These are phyloP conservation scores for Cladosporium sphaerospermum DNA, from an alignment of 2,329 filamentous ascomycete species.

Conservation along the genomic window DNA sequence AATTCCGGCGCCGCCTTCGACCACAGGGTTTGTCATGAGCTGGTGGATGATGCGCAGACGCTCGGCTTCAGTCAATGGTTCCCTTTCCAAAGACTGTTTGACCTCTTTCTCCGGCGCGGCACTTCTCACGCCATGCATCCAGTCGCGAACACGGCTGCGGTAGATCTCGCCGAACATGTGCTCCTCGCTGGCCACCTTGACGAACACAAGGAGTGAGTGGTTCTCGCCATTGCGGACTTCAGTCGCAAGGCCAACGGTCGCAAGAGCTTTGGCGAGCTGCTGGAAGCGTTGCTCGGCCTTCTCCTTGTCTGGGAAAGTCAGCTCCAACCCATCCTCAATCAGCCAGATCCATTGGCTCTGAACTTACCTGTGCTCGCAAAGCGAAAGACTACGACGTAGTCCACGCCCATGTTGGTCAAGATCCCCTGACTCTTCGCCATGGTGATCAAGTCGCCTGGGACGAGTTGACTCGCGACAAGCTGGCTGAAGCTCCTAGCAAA, in stretches of 20 bases:
- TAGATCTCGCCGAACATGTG: slow-evolving; percentile 77
- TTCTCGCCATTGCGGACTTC: slow-evolving; percentile 78
- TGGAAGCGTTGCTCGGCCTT: slow-evolving; percentile 71
- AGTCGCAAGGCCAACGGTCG: slow-evolving; percentile 72
- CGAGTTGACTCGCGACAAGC: slow-evolving; percentile 26
- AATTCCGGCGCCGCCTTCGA: slow-evolving; percentile 46
- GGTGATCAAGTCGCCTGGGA: slow-evolving; percentile 20
- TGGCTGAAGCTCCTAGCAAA: slow-evolving; percentile 21
- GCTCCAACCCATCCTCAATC: no score
- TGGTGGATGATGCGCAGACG: slow-evolving; percentile 81
- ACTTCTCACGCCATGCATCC: slow-evolving; percentile 81
- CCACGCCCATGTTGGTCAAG: slow-evolving; percentile 61
- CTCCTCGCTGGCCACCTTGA: slow-evolving; percentile 68
- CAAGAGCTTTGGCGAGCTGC: slow-evolving; percentile 68
- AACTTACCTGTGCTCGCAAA: slow-evolving; percentile 60
- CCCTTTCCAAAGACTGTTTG: slow-evolving; percentile 57
- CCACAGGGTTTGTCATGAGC: slow-evolving; percentile 49
- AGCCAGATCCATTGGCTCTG: not conserved
- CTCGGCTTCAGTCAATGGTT: slow-evolving; percentile 83
- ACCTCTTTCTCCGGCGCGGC: slow-evolving; percentile 70
- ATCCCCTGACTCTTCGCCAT: slow-evolving; percentile 30
- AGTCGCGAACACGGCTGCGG: slow-evolving; percentile 76
- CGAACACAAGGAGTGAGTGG: slow-evolving; percentile 72
- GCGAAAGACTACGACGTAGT: slow-evolving; percentile 80
- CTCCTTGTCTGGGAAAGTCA: slow-evolving; percentile 49